A percentile compares a stretch with the other conserved stretches of the same genome.
Evolutionary conservation across 331 rosid genomes (phyloP).

Genomic region (Acacia concinna): DNA sequence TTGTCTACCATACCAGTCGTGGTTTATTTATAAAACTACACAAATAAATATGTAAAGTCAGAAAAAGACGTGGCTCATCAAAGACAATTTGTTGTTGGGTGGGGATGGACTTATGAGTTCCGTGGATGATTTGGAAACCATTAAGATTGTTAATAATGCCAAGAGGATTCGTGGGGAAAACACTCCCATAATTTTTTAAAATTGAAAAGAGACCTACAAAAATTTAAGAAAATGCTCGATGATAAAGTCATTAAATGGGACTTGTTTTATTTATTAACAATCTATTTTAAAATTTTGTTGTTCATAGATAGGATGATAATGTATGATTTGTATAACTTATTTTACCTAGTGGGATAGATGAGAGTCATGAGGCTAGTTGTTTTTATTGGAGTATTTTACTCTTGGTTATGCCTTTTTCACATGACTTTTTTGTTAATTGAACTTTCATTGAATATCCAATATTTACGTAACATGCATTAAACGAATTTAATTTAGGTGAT

Average conservation of each 20-base stretch:
- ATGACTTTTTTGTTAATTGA: not conserved
- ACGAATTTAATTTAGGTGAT: not conserved
- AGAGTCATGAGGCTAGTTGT: too few relatives aligned
- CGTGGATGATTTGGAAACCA: slow-evolving; percentile 12
- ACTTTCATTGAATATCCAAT: not conserved
- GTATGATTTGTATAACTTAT: too few relatives aligned
- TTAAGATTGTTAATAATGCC: not conserved
- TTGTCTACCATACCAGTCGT: too few relatives aligned
- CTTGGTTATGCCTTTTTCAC: not conserved
- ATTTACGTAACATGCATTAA: not conserved
- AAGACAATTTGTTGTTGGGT: not conserved
- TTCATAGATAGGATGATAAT: too few relatives aligned
- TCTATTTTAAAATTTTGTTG: too few relatives aligned
- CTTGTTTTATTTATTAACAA: too few relatives aligned
- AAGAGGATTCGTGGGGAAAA: not conserved
- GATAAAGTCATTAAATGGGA: too few relatives aligned
- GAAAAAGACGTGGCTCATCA: not conserved
- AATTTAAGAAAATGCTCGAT: too few relatives aligned
- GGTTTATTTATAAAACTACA: not conserved
- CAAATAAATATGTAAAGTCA: not conserved
- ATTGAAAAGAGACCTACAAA: not conserved
- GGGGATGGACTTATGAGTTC: not conserved
- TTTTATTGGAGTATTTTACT: not conserved
- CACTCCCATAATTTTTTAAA: not conserved
- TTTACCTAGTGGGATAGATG: too few relatives aligned